A percentile compares a stretch with the other conserved stretches of the same genome.
Evolutionary conservation across 345 rosid genomes (phyloP).

Genomic region (Noccaea bulbosa): DNA sequence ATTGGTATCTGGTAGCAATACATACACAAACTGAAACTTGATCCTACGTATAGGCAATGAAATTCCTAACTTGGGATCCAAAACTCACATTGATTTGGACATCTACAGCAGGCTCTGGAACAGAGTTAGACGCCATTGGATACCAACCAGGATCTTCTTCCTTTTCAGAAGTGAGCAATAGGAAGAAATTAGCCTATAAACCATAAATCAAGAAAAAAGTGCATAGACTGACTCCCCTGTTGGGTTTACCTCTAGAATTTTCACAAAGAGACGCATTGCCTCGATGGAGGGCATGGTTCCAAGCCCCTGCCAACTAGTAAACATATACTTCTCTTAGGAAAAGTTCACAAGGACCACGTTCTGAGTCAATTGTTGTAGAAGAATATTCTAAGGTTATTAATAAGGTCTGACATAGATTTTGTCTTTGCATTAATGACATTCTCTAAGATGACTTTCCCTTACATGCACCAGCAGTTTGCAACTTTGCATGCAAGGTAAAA

Average conservation of each 20-base stretch:
- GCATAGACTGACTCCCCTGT: neutral
- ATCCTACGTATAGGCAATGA: neutral
- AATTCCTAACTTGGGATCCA: neutral
- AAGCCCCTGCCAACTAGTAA: constrained; percentile 93
- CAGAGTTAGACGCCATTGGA: constrained; percentile 65
- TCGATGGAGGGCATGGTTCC: constrained; percentile 89
- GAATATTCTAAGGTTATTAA: constrained; percentile 9
- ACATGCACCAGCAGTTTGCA: neutral
- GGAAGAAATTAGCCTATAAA: constrained; percentile 3
- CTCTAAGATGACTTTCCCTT: constrained; percentile 3
- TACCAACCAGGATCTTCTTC: constrained; percentile 96
- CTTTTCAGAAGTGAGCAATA: constrained; percentile 42
- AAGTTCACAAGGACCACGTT: neutral
- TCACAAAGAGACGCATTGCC: constrained; percentile 97
- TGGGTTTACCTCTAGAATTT: constrained; percentile 78
- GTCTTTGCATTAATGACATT: neutral
- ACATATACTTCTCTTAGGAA: constrained; percentile 29
- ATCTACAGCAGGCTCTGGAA: constrained; percentile 59
- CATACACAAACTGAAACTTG: constrained; percentile 9
- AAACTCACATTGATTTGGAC: constrained; percentile 64
- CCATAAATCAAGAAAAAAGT: constrained; percentile 15
- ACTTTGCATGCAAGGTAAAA: neutral
- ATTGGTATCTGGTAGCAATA: neutral
- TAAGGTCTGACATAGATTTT: neutral
- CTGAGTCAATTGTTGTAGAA: neutral